phyloP scores from a whole-genome alignment of 176 grass and related monocot genomes.

The Juncus effusus region DNA sequence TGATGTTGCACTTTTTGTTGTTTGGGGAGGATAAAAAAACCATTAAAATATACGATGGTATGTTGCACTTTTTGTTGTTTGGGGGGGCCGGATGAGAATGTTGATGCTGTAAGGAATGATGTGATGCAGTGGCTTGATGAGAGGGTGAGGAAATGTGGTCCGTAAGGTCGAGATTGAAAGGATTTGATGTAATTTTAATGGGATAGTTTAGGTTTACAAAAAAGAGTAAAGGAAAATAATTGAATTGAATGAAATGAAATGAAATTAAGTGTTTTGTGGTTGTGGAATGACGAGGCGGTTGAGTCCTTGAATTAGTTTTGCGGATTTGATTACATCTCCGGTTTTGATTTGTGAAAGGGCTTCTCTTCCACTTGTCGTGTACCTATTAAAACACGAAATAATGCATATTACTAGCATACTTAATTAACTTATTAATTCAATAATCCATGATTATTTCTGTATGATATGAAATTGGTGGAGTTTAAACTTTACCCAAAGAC shows the following conservation, averaged over 20 bases:
- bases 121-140: constrained; percentile 72
- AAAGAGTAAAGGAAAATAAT: constrained; percentile 30
- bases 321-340: constrained; percentile 76
- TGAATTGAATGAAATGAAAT: not conserved
- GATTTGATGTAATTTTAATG: not conserved
- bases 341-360: constrained; percentile 82
- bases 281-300: constrained; percentile 68
- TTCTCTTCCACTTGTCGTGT: constrained; percentile 67
- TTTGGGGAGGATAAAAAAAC: too few species aligned
- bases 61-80: constrained; percentile 87
- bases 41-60: constrained; percentile 88
- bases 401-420: not conserved
- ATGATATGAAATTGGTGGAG: constrained; percentile 20
- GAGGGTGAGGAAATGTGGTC: not conserved
- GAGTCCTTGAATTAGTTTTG: constrained; percentile 67
- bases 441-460: not conserved
- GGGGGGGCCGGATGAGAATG: constrained; percentile 75
- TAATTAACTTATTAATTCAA: too few species aligned
- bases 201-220: not conserved
- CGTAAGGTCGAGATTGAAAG: too few species aligned
- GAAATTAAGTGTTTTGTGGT: not conserved
- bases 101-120: constrained; percentile 63
- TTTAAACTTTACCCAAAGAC: constrained; percentile 69
- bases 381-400: constrained; percentile 39
- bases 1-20: too few species aligned